Evolutionary conservation across 2,329 filamentous ascomycete genomes (phyloP), one percentile per base, ranked within the genome.

Genomic region (Byssothecium circinans): DNA sequence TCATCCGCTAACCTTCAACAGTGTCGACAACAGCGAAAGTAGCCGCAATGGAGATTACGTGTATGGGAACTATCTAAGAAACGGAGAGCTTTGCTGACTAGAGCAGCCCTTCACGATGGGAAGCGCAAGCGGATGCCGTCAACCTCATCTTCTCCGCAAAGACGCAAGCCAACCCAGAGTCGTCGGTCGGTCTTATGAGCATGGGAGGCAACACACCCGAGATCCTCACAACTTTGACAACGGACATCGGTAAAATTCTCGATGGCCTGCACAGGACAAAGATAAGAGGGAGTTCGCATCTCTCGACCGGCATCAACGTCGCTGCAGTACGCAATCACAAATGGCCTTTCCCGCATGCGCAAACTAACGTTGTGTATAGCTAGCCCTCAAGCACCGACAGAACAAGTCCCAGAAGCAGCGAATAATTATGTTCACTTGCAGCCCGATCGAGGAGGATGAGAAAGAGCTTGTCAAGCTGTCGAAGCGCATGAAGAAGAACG

Each of bases 401-500:
- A 97, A 99, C 78, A 96, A 96, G 75, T 90, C 89, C 40, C 94
- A 97, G 76, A 85, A 90, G 62, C 91, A 96, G 80, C 88, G 94
- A 59, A 95, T 99, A 79, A 88, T 99, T 74, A 91, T 95, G 52
- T 96, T 99, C 73, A 87, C 91, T 55, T 99, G 94, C 81, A 96
- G 91, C 34, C 88, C 91, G 22, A 86, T 97, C 66, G 81, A 85
- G 53, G 94, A 99, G 68, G 87, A 89, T 56, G 88, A 96, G 73
- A 94, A 94, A 76, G 84, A 87, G 44, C 83, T 99, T 41, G 82
- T 91, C 53, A 89, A 89, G 68, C 81, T 99, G 23, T 91, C 94
- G 36, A 95, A 94, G 79, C 95, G 94, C 78, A 97, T 97, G 91
- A 99, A 97, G 84, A 99, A 99, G 82, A 88, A 87, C 73, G 92